A percentile compares a stretch with the other conserved stretches of the same genome.
Evolutionary conservation across 2,329 filamentous ascomycete genomes (phyloP).

Genomic region (Talaromyces sp.): DNA sequence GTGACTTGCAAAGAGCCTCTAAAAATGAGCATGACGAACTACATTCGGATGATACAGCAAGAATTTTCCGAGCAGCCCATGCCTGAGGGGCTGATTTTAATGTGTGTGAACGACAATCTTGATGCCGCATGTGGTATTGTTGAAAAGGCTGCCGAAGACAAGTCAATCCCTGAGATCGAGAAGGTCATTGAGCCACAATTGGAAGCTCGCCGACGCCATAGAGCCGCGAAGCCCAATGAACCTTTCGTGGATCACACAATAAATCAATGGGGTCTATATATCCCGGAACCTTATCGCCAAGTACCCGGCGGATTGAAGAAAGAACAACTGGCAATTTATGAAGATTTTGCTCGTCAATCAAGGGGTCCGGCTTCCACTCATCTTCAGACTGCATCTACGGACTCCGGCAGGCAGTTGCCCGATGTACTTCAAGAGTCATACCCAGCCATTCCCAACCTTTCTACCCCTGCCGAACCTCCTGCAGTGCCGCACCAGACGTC

Average conservation of each 20-base stretch:
- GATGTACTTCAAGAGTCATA: conserved; percentile 61
- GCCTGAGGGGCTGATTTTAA: conserved; percentile 90
- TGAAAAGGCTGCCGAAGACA: conserved; percentile 90
- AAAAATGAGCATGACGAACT: conserved; percentile 94
- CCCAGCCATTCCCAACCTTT: conserved; percentile 54
- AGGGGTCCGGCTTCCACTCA: conserved; percentile 55
- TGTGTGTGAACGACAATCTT: conserved; percentile 98
- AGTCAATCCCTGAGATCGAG: conserved; percentile 90
- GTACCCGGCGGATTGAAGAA: conserved; percentile 76
- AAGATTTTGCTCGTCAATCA: conserved; percentile 87
- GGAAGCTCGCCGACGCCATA: conserved; percentile 70
- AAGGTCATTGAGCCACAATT: conserved; percentile 81
- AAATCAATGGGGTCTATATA: conserved; percentile 87
- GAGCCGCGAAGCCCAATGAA: conserved; percentile 69
- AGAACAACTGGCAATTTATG: conserved; percentile 92
- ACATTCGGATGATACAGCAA: conserved; percentile 78
- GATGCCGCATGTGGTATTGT: conserved; percentile 91
- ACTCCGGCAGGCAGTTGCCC: conserved; percentile 55
- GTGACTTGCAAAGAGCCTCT: conserved; percentile 98
- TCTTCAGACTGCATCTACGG: conserved; percentile 52
- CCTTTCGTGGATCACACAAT: conserved; percentile 77
- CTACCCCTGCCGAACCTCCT: conserved; percentile 58
- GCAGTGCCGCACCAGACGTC: conserved; percentile 55
- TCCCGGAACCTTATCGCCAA: conserved; percentile 88
- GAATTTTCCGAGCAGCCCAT: conserved; percentile 64